Evolutionary conservation across 192 early-diverging fungal genomes (phyloP).

Genomic region (Entomortierella beljakovae): DNA sequence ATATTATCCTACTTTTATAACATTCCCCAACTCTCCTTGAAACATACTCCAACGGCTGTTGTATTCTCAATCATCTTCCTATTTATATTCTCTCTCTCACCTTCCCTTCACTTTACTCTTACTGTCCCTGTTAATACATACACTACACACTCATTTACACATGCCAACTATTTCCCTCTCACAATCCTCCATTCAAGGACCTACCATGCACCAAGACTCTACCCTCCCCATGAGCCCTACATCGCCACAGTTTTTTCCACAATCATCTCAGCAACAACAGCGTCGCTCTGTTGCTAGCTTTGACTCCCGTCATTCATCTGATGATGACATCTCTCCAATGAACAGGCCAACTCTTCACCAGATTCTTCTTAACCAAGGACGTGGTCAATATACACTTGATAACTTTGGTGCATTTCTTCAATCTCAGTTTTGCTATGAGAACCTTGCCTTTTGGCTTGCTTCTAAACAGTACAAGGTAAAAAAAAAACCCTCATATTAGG

Average conservation of each 20-base stretch:
- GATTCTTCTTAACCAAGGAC: slow-evolving; percentile 49
- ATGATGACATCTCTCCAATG: slow-evolving; percentile 32
- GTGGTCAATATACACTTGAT: slow-evolving; percentile 52
- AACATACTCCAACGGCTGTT: background rate
- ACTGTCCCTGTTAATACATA: background rate
- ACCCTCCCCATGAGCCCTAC: slow-evolving; percentile 16
- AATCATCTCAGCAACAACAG: slow-evolving; percentile 6
- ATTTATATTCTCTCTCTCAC: background rate
- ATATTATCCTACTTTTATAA: background rate
- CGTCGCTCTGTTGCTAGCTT: slow-evolving; percentile 46
- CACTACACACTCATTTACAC: background rate
- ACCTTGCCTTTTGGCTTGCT: slow-evolving; percentile 55
- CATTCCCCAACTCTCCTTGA: background rate
- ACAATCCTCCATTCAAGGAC: slow-evolving; percentile 20
- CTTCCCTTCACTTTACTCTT: background rate
- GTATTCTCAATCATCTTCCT: background rate
- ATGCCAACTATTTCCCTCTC: slow-evolving; percentile 42
- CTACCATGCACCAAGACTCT: slow-evolving; percentile 39
- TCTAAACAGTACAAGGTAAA: slow-evolving; percentile 53
- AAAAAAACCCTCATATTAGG: background rate
- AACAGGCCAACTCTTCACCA: slow-evolving; percentile 47
- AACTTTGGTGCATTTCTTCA: slow-evolving; percentile 53
- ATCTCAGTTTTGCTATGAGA: slow-evolving; percentile 54
- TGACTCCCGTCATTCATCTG: slow-evolving; percentile 27
- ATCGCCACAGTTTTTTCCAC: slow-evolving; percentile 10